Conservation (phyloP, 345 rosid species). For the Melastoma malabathricum region DNA sequence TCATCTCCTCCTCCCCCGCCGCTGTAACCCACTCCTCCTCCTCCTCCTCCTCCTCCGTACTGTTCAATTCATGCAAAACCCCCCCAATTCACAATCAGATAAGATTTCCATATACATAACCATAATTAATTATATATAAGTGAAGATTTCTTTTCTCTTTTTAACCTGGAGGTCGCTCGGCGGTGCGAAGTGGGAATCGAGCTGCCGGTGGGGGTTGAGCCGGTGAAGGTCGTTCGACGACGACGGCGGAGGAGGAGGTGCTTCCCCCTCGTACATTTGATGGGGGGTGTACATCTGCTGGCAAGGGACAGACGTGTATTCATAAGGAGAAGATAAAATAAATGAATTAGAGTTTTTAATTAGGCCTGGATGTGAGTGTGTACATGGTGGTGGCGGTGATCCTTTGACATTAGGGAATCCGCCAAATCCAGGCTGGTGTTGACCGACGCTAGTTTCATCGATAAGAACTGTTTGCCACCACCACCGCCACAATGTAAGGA, state of each 20-base stretch:
- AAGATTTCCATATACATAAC: too few species aligned
- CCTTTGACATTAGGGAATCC: slow-evolving; percentile 25
- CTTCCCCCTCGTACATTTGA: slow-evolving; percentile 16
- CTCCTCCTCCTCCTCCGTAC: too few species aligned
- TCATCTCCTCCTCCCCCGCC: slow-evolving; percentile 66
- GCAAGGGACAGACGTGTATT: slow-evolving; percentile 2
- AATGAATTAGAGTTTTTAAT: too few species aligned
- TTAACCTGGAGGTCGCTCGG: slow-evolving; percentile 28
- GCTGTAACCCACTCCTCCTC: too few species aligned
- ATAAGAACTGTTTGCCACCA: slow-evolving; percentile 22
- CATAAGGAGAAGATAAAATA: too few species aligned
- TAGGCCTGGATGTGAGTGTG: too few species aligned
- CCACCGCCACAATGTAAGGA: too few species aligned
- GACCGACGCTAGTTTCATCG: slow-evolving; percentile 40
- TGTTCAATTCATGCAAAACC: too few species aligned
- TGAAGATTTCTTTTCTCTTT: too few species aligned
- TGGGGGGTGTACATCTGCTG: slow-evolving; percentile 18
- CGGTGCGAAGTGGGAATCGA: slow-evolving; percentile 32
- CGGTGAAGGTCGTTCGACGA: slow-evolving; percentile 17
- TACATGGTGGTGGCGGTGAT: not conserved
- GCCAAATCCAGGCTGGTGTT: slow-evolving; percentile 22
- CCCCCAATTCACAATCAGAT: too few species aligned
- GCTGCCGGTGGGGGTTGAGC: slow-evolving; percentile 23
- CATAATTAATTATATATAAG: too few species aligned
- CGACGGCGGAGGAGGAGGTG: slow-evolving; percentile 16